phyloP scores from a whole-genome alignment of 23 red algal genomes.

The Chondrus crispus region DNA sequence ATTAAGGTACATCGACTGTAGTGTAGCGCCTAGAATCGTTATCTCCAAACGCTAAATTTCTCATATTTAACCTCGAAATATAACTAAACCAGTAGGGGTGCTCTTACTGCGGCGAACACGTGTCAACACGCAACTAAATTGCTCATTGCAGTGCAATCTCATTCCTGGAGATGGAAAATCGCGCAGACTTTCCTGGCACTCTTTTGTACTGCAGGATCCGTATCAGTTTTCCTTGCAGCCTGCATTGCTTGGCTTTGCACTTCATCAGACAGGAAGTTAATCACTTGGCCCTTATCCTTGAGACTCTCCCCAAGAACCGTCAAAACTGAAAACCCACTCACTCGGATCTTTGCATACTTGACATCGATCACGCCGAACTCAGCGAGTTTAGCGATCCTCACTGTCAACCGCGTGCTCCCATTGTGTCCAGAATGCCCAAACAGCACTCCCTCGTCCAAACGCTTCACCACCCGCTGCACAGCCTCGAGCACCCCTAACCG shows the following conservation, averaged over 20 bases:
- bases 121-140: no score
- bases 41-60: no score
- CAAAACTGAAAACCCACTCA: conserved; percentile 1
- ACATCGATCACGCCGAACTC: conserved; percentile 24
- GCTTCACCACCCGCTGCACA: neutral
- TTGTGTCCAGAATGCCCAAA: neutral
- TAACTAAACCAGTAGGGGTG: no score
- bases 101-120: no score
- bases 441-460: neutral
- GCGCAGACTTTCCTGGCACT: neutral
- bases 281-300: neutral
- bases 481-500: conserved; percentile 10
- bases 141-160: no score
- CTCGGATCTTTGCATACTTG: conserved; percentile 9
- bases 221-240: neutral
- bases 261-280: neutral
- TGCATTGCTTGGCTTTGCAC: neutral
- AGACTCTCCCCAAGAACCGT: neutral
- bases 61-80: no score
- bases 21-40: no score
- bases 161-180: no score
- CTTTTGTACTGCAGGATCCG: neutral
- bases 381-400: conserved; percentile 1
- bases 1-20: no score
- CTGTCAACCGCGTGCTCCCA: neutral